Conservation (phyloP, 1,284 basidiomycete genomes). For the Ganoderma resinaceum region DNA sequence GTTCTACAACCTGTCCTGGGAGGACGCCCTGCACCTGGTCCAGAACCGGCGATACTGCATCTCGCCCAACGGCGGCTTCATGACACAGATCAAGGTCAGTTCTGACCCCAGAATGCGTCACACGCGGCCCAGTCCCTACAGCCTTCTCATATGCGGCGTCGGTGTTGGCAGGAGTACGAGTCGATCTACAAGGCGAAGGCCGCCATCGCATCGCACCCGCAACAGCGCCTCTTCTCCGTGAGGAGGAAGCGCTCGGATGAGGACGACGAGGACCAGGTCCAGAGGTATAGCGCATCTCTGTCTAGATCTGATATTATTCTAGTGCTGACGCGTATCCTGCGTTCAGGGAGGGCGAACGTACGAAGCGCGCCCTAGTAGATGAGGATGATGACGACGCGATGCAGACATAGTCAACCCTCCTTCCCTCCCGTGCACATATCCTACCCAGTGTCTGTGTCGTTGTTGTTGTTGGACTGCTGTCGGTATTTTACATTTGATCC, state of each 20-base stretch:
- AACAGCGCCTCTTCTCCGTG: slow-evolving; percentile 47
- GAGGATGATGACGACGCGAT: slow-evolving; percentile 40
- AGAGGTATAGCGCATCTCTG: slow-evolving; percentile 42
- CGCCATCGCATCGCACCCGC: slow-evolving; percentile 67
- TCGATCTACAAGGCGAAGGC: slow-evolving; percentile 83
- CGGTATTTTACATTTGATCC: slow-evolving; percentile 5
- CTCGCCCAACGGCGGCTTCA: slow-evolving; percentile 86
- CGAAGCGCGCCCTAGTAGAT: slow-evolving; percentile 35
- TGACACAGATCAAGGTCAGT: slow-evolving; percentile 85
- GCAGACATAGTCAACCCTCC: slow-evolving; percentile 29
- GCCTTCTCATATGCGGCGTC: neutral
- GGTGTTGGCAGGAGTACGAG: slow-evolving; percentile 76
- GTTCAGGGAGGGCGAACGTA: slow-evolving; percentile 36
- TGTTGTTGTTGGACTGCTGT: neutral
- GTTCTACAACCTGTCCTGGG: slow-evolving; percentile 80
- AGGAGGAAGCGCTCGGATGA: slow-evolving; percentile 71
- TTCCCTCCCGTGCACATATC: neutral
- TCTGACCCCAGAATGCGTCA: neutral
- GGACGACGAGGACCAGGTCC: slow-evolving; percentile 70
- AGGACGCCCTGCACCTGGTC: slow-evolving; percentile 84
- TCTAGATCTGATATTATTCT: neutral
- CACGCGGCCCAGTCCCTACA: neutral
- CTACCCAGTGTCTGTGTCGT: neutral
- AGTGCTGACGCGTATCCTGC: neutral
- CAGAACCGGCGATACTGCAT: slow-evolving; percentile 93